Evolutionary conservation across 805 yeast species (phyloP).

Genomic region (Teunomyces funiuensis): DNA sequence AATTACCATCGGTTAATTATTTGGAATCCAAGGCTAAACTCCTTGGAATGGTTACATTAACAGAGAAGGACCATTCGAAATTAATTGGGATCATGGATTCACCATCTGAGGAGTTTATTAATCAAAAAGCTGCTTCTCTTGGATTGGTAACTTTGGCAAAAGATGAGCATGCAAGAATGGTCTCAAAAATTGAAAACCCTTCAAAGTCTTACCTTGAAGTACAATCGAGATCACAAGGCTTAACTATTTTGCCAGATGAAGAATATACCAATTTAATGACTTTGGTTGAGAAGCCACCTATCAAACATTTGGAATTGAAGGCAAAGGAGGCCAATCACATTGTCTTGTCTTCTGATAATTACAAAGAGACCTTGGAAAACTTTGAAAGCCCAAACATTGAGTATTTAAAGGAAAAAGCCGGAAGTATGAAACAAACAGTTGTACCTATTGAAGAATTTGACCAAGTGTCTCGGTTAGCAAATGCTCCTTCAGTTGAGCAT

Average conservation of each 20-base stretch:
- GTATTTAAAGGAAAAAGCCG: constrained; percentile 14
- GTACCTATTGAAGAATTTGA: constrained; percentile 6
- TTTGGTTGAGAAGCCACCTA: constrained; percentile 19
- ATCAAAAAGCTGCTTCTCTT: constrained; percentile 9
- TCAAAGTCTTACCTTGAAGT: constrained; percentile 3
- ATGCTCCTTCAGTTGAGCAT: constrained; percentile 8
- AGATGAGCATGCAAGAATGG: constrained; percentile 6
- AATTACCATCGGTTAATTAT: constrained; percentile 25
- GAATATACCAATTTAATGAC: constrained; percentile 14
- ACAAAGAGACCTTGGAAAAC: constrained; percentile 7
- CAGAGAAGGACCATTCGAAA: constrained; percentile 9
- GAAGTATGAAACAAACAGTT: constrained; percentile 13
- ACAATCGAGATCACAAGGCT: constrained; percentile 4
- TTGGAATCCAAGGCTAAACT: constrained; percentile 30
- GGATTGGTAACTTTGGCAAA: constrained; percentile 6
- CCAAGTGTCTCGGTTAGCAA: constrained; percentile 5
- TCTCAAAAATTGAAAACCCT: constrained; percentile 4
- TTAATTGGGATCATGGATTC: constrained; percentile 4
- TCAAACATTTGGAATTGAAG: constrained; percentile 18
- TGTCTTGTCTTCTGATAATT: constrained; percentile 4
- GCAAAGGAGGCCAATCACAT: constrained; percentile 13
- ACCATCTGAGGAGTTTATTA: constrained; percentile 17
- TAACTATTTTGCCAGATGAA: constrained; percentile 8
- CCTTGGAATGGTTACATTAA: constrained; percentile 15
- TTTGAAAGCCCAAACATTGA: constrained; percentile 17